These are phyloP conservation scores for Saccharomyces paradoxus DNA, from an alignment of 805 yeast species.

Conservation along the genomic window DNA sequence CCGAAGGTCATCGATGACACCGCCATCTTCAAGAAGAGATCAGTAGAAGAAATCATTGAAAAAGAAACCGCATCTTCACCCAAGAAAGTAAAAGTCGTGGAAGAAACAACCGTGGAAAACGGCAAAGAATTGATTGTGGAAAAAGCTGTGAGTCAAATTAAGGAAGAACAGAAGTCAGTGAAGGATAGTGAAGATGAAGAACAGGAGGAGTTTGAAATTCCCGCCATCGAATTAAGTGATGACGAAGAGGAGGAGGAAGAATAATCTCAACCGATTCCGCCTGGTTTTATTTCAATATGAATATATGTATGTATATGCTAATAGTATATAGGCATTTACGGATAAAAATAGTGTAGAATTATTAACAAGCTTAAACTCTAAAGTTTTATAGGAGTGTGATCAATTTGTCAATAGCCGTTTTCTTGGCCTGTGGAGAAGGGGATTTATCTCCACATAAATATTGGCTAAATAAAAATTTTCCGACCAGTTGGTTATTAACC, in stretches of 20 bases:
- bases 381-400: slow-evolving; percentile 1
- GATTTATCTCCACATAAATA: slow-evolving; percentile 55
- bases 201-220: slow-evolving; percentile 28
- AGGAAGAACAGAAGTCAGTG: slow-evolving; percentile 2
- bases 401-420: slow-evolving; percentile 18
- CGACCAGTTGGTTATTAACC: slow-evolving; percentile 53
- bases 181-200: slow-evolving; percentile 17
- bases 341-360: neutral
- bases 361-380: slow-evolving; percentile 6
- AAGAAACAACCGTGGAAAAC: slow-evolving; percentile 3
- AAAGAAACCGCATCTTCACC: neutral
- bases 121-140: slow-evolving; percentile 1
- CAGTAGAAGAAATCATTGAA: slow-evolving; percentile 1
- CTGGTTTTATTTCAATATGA: neutral
- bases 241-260: slow-evolving; percentile 11
- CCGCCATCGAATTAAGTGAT: slow-evolving; percentile 17
- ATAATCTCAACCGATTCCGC: neutral
- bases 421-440: slow-evolving; percentile 23
- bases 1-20: slow-evolving; percentile 4
- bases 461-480: slow-evolving; percentile 62
- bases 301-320: neutral
- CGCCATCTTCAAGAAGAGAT: slow-evolving; percentile 8
- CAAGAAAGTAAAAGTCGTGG: slow-evolving; percentile 4
- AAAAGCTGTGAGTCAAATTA: slow-evolving; percentile 2
- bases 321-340: neutral